These are phyloP conservation scores for Westerdykella sp. DNA, from an alignment of 2,329 filamentous ascomycete genomes.

Conservation along the genomic window DNA sequence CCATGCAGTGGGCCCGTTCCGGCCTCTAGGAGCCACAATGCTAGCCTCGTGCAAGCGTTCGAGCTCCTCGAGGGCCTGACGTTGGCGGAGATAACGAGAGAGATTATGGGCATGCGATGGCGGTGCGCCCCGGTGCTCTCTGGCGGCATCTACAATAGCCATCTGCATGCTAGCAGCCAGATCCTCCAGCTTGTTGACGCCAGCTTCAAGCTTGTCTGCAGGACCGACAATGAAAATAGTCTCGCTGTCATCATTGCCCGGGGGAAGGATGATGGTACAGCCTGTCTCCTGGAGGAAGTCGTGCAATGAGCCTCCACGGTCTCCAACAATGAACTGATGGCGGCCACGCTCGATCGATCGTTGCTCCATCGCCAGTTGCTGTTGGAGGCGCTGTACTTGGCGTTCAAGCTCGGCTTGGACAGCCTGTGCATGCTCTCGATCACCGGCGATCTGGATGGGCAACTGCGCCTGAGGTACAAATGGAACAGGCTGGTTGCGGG, in stretches of 20 bases:
- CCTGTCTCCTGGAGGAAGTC: slow-evolving; percentile 88
- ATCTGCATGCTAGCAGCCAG: slow-evolving; percentile 82
- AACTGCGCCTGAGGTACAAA: slow-evolving; percentile 68
- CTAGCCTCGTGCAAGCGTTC: slow-evolving; percentile 77
- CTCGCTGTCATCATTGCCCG: slow-evolving; percentile 70
- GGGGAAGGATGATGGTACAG: slow-evolving; percentile 77
- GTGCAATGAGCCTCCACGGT: slow-evolving; percentile 70
- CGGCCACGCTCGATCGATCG: slow-evolving; percentile 76
- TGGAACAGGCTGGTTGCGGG: slow-evolving; percentile 57
- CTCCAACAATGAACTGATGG: slow-evolving; percentile 92
- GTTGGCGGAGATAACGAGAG: slow-evolving; percentile 79
- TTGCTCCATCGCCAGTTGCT: slow-evolving; percentile 70
- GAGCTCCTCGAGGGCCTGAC: slow-evolving; percentile 73
- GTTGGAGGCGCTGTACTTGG: slow-evolving; percentile 67
- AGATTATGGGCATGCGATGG: slow-evolving; percentile 79
- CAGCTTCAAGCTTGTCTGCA: slow-evolving; percentile 63
- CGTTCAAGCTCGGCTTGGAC: slow-evolving; percentile 76
- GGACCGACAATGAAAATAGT: slow-evolving; percentile 80
- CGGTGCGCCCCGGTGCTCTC: slow-evolving; percentile 69
- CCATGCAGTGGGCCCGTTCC: slow-evolving; percentile 70
- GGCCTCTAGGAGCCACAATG: slow-evolving; percentile 70
- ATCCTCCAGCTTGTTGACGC: slow-evolving; percentile 78
- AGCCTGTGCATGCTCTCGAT: slow-evolving; percentile 73
- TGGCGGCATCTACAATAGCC: slow-evolving; percentile 73
- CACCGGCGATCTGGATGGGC: slow-evolving; percentile 79